A percentile compares a stretch with the other conserved stretches of the same genome.
Evolutionary conservation across 2,329 filamentous ascomycete genomes (phyloP).

Genomic region (Chaetothyriales sp.): DNA sequence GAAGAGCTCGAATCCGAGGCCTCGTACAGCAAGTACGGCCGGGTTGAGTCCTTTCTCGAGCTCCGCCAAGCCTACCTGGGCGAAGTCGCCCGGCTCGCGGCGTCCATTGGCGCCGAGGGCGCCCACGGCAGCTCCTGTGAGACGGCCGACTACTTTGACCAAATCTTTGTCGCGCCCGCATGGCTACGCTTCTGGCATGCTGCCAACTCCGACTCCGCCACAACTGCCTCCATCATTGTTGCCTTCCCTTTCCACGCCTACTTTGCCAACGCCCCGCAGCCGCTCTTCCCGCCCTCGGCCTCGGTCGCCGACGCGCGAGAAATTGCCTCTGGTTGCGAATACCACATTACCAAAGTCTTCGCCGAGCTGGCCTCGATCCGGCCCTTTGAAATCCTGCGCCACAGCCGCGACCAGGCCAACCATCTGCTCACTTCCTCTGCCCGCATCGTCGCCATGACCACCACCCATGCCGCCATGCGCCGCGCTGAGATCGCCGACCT

Average conservation of each 20-base stretch:
- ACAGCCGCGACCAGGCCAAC: constrained; percentile 84
- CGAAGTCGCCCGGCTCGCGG: constrained; percentile 76
- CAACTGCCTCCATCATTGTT: constrained; percentile 49
- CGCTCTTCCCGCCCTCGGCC: constrained; percentile 58
- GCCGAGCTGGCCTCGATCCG: constrained; percentile 82
- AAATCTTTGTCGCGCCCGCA: constrained; percentile 73
- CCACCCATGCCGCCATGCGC: constrained; percentile 91
- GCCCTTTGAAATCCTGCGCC: constrained; percentile 85
- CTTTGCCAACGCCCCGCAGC: constrained; percentile 66
- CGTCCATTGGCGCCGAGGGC: constrained; percentile 72
- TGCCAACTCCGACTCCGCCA: constrained; percentile 42
- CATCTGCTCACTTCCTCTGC: constrained; percentile 92
- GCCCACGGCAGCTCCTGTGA: constrained; percentile 95
- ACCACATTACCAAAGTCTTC: constrained; percentile 81
- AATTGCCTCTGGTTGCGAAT: constrained; percentile 69
- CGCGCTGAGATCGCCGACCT: constrained; percentile 76
- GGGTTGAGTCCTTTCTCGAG: constrained; percentile 89
- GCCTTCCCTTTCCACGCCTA: constrained; percentile 80
- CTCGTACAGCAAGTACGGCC: constrained; percentile 85
- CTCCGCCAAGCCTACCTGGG: constrained; percentile 64
- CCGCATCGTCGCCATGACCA: constrained; percentile 97
- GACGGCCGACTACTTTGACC: constrained; percentile 92
- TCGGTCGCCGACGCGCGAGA: constrained; percentile 58
- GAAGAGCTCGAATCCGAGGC: constrained; percentile 78
- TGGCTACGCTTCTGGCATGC: constrained; percentile 75